These are phyloP conservation scores for Polytolypa hystricis DNA, from an alignment of 2,329 filamentous ascomycete genomes.

Conservation along the genomic window DNA sequence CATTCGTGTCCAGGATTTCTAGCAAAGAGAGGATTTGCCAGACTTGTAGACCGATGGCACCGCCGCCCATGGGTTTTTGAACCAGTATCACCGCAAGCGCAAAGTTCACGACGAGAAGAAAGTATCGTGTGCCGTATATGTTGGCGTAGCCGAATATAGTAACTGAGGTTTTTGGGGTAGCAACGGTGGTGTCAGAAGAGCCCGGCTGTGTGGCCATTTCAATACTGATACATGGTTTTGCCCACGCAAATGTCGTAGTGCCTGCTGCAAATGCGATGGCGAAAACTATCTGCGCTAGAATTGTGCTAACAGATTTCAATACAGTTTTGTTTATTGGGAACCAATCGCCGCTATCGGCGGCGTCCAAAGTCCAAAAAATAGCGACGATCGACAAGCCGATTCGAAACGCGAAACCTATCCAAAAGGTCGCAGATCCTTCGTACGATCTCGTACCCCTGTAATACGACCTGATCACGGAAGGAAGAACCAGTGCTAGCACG, in stretches of 20 bases:
- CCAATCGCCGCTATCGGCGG: constrained; percentile 76
- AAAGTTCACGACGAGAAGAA: constrained; percentile 71
- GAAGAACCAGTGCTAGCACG: constrained; percentile 58
- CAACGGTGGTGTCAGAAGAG: constrained; percentile 31
- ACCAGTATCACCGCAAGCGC: constrained; percentile 66
- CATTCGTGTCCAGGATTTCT: constrained; percentile 53
- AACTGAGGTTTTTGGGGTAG: constrained; percentile 38
- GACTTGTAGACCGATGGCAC: constrained; percentile 67
- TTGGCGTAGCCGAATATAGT: constrained; percentile 87
- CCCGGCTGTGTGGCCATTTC: constrained; percentile 42
- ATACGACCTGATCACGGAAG: constrained; percentile 71
- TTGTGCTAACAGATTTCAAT: constrained; percentile 64
- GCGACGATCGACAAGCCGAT: constrained; percentile 64
- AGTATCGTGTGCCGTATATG: constrained; percentile 80
- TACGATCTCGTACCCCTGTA: constrained; percentile 75
- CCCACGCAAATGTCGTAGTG: constrained; percentile 73
- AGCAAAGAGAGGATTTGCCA: constrained; percentile 78
- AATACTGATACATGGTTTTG: constrained; percentile 73
- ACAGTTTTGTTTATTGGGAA: constrained; percentile 49
- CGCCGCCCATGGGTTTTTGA: constrained; percentile 89
- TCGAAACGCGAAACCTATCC: constrained; percentile 73
- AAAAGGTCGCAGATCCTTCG: constrained; percentile 71
- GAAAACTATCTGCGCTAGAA: constrained; percentile 69
- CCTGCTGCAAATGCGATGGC: constrained; percentile 74
- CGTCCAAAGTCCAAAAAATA: constrained; percentile 78